Conservation (phyloP, 306 rosid species). For the Erythrophleum fordii region DNA sequence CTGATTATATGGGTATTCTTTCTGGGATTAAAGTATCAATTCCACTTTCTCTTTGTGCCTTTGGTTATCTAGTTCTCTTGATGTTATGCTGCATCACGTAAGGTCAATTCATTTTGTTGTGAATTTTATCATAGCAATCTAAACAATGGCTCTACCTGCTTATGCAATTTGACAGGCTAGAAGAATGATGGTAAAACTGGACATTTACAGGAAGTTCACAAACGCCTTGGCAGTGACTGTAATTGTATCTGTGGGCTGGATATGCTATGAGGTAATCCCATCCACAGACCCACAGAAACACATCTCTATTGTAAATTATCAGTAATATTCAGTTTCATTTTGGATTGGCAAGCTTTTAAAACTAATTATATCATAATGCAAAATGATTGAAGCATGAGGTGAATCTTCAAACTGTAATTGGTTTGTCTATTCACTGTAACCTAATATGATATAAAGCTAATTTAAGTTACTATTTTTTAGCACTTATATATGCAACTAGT, state of each 20-base stretch:
- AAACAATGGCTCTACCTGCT: conserved; percentile 32
- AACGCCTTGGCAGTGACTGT: conserved; percentile 93
- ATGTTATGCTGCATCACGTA: conserved; percentile 21
- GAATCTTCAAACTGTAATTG: conserved; percentile 11
- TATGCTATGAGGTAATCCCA: conserved; percentile 84
- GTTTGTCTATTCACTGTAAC: conserved; percentile 28
- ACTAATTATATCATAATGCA: neutral
- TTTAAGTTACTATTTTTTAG: neutral
- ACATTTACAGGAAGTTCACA: conserved; percentile 91
- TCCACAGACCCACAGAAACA: conserved; percentile 17
- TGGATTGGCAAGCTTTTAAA: neutral
- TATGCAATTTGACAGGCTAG: conserved; percentile 68
- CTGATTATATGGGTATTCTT: neutral
- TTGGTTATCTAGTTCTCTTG: conserved; percentile 18
- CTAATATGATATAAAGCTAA: conserved; percentile 14
- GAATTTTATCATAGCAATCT: conserved; percentile 8
- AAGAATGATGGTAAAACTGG: conserved; percentile 88
- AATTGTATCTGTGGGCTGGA: conserved; percentile 93
- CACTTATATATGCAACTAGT: conserved; percentile 21
- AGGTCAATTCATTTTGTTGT: conserved; percentile 9
- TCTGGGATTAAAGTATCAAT: neutral
- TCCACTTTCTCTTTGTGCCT: conserved; percentile 14
- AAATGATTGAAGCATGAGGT: neutral
- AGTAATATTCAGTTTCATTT: neutral
- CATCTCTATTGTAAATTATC: neutral